Evolutionary conservation across 2,329 filamentous ascomycete species (phyloP).

Genomic region (Diplodia scrobiculata): DNA sequence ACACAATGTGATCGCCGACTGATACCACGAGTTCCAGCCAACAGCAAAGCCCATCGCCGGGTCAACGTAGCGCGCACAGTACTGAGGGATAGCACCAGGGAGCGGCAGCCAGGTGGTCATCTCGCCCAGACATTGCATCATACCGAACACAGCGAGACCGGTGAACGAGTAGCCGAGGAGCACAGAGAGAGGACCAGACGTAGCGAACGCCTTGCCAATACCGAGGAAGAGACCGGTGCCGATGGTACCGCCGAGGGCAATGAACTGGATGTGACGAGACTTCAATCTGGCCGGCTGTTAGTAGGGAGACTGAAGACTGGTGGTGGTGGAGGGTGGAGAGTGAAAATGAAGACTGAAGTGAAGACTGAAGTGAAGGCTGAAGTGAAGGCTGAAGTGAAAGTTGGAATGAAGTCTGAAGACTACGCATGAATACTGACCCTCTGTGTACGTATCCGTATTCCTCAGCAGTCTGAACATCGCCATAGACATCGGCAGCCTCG

Average conservation of each 20-base stretch:
- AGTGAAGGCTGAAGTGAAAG: neutral
- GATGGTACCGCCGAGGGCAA: constrained; percentile 51
- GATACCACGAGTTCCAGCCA: constrained; percentile 24
- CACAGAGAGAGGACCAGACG: constrained; percentile 35
- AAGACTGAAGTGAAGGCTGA: neutral
- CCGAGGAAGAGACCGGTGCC: constrained; percentile 29
- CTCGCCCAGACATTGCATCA: constrained; percentile 37
- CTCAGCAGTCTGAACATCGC: constrained; percentile 54
- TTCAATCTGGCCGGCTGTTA: constrained; percentile 44
- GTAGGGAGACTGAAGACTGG: neutral
- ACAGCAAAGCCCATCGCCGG: constrained; percentile 28
- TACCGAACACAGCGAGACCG: constrained; percentile 34
- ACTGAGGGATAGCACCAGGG: constrained; percentile 75
- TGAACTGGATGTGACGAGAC: constrained; percentile 61
- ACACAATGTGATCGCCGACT: constrained; percentile 25
- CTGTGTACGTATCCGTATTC: constrained; percentile 56
- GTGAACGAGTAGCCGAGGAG: constrained; percentile 28
- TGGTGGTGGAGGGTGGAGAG: no score
- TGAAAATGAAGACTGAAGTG: neutral
- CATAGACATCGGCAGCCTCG: constrained; percentile 58
- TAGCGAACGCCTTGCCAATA: constrained; percentile 27
- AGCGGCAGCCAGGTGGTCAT: constrained; percentile 38
- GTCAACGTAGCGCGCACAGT: constrained; percentile 65
- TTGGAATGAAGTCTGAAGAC: neutral
- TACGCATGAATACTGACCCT: constrained; percentile 44